Percentiles rank a stretch among this genome's conserved stretches.
Conservation (phyloP, 164 flowering plant species). For the Nelumbo lutea region DNA sequence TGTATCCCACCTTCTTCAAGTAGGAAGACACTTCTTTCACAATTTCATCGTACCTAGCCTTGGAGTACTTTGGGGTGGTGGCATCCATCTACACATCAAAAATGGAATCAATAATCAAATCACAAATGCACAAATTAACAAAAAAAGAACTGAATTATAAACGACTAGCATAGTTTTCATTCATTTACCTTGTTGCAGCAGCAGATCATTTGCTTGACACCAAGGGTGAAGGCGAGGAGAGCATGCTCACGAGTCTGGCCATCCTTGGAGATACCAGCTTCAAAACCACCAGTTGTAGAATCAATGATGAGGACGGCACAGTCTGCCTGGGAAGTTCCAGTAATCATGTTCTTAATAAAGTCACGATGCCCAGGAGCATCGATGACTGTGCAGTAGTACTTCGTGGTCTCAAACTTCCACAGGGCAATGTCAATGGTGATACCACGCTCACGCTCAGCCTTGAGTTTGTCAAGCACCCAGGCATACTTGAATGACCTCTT, state of each 20-base stretch:
- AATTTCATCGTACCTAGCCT: constrained; percentile 65
- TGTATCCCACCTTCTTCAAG: constrained; percentile 78
- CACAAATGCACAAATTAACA: background rate
- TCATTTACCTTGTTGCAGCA: constrained; percentile 69
- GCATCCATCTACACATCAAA: constrained; percentile 53
- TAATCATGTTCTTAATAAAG: constrained; percentile 86
- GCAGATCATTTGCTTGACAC: constrained; percentile 82
- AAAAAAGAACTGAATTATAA: background rate
- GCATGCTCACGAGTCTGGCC: constrained; percentile 93
- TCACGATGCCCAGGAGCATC: constrained; percentile 91
- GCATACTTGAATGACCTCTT: constrained; percentile 85
- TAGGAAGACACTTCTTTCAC: constrained; percentile 80
- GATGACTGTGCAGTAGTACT: constrained; percentile 81
- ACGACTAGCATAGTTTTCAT: background rate
- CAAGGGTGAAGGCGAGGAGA: constrained; percentile 72
- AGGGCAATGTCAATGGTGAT: constrained; percentile 79
- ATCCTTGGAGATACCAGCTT: constrained; percentile 86
- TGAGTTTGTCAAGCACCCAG: constrained; percentile 80
- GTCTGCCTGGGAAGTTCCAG: constrained; percentile 85
- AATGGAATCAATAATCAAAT: background rate
- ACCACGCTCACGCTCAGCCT: constrained; percentile 91
- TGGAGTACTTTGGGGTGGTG: constrained; percentile 71
- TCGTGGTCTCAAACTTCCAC: constrained; percentile 86
- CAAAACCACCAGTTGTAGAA: constrained; percentile 87
- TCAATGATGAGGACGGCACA: constrained; percentile 78